Evolutionary conservation across 306 rosid genomes (phyloP).

Genomic region (Nissolia schottii): DNA sequence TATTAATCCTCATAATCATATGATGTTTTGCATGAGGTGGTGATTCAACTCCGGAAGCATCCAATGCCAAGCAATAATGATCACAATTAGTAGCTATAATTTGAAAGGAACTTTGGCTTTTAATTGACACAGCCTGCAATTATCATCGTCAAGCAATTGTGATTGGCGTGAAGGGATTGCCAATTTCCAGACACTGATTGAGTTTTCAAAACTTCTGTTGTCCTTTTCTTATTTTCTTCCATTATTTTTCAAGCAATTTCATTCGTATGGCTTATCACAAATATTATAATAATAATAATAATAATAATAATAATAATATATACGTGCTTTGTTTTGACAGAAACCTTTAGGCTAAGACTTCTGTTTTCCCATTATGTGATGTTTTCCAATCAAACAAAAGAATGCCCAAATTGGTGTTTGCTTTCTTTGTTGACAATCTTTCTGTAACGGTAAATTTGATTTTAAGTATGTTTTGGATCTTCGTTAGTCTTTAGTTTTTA

Average conservation of each 20-base stretch:
- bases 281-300: not conserved
- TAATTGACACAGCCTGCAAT: not conserved
- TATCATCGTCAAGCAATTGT: not conserved
- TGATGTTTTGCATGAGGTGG: not conserved
- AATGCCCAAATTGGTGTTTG: not conserved
- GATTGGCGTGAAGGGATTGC: not conserved
- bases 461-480: too few species aligned
- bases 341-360: not conserved
- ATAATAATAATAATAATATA: not conserved
- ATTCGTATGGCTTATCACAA: not conserved
- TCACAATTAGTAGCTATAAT: not conserved
- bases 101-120: not conserved
- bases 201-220: not conserved
- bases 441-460: too few species aligned
- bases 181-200: too few species aligned
- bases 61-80: not conserved
- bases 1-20: not conserved
- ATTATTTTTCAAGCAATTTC: not conserved
- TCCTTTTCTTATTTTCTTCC: not conserved
- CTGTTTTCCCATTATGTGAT: not conserved
- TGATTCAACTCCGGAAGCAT: not conserved
- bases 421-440: not conserved
- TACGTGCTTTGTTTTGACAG: not conserved
- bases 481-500: too few species aligned
- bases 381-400: not conserved